Evolutionary conservation across 768 basidiomycete genomes (phyloP), one percentile per base, ranked within the genome.

Genomic region (Boletus bicolor): DNA sequence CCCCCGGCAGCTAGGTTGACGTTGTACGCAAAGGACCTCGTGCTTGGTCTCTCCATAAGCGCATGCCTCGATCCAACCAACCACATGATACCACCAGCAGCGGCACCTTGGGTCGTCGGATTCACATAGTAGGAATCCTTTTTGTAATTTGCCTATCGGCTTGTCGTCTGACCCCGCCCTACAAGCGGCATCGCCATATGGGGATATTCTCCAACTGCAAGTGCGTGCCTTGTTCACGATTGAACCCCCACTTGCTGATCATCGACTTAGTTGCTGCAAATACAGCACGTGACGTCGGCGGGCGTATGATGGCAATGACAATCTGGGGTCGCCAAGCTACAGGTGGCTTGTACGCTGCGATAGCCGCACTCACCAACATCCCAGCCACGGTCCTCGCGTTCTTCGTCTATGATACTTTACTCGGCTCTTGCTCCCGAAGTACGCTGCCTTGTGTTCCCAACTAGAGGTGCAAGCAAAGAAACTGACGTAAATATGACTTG

Each of bases 271-370:
- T 89, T 44, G 76, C 83, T 14, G 75, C 85, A 35, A 89, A 89
- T 68, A 70, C 83, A 4, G 85, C 86, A 30, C 84, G 87, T 64
- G 87, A 89, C 65, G 30, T 89, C 42, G 87, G 86, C 19, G 83
- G 78, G 5, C 81, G 86, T 15, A 57, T 88, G n/a, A 78, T 80
- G 60, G 80, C 77, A 1, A 64, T 89, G 69, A 75, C 83, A 4
- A 79, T 87, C 52, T 88, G 82, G 78, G 86, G 86, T 19, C 63
- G 35, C 2, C 63, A 66, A 58, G 84, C 83, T 32, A 68, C 69
- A 32, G 85, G 84, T 38, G 80, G 79, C 17, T 58, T 64, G 7
- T 88, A 87, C 62, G 79, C 82, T 2, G 87, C 84, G 10, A 79
- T 87, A 48, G 65, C 85, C 1, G 82, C 86, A 2, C 76, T 87